Base-by-base conservation (phyloP, 495 filamentous ascomycete genomes). In the Penicillium desertorum region DNA sequence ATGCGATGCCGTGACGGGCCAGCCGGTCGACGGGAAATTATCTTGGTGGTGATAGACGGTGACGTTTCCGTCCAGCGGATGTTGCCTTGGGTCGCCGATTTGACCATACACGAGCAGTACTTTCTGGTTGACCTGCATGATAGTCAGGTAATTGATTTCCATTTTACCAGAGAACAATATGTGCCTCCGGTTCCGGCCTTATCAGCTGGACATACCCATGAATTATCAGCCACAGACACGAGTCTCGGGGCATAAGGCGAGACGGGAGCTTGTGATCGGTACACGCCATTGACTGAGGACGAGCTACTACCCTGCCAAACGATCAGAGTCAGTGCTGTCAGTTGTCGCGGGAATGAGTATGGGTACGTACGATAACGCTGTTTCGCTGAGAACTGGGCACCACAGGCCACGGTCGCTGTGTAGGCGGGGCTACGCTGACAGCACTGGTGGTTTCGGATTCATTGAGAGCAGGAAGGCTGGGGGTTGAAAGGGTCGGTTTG, bases 1-100 rank as follows among this genome's bases (percentile, higher is more conserved):
- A 69, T 89, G 84, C 3, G 89, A 94, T 39, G 89, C 85, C 64
- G 79, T 86, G 9, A 96, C 92, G 17, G 91, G 92, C 91, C 91
- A 96, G 41, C 76, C 72, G 14, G 84, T 88, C 8, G 88, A 77
- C 10, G 92, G 91, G 63, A 95, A 94, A 61, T 74, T 83, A 67
- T 96, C 90, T 66, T 95, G 86, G 59, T 91, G 86, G 56, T 94
- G 89, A 63, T 78, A 86, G 52, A 96, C 82, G 8, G 85, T 92
- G 45, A 98, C 61, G 34, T 71, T 87, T 48, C 94, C 94, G 63
- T 96, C 92, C 52, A 92, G 73, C 60, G 84, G 80, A 62, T 82
- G 85, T 56, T 87, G 81, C 32, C 79, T 68, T 6, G 86, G 80
- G 60, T 95, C 89, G 52, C 87, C 90, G 51, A 92, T 86, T 43